Evolutionary conservation across 108 stramenopile species (phyloP), one percentile per base, ranked within the genome.

Genomic region (Pseudonitzschia multiseries): DNA sequence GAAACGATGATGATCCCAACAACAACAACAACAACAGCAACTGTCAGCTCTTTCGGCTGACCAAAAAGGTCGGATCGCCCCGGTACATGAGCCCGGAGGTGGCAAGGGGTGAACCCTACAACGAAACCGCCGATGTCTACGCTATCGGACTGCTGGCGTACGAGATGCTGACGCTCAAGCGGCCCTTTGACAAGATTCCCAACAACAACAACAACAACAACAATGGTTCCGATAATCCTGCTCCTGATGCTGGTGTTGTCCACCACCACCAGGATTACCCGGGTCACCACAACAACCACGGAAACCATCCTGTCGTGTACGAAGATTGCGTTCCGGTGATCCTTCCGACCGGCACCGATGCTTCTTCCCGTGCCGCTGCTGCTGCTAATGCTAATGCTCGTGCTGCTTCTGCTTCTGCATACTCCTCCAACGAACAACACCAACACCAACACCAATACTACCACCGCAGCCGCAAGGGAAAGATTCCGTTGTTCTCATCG

Each of bases 81-180:
- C 73, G 85, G 8, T 93, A 93, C 63, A 94, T 92, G 90, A 83
- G 89, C 9, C 91, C 90, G 2, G 91, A 92, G 74, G 87, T 87
- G 17, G 89, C 86, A 17, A 40, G 81, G 21, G 75, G 79, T 41
- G 53, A 76, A 43, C 83, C 83, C 31, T 90, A 90, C 68, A 89
- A 90, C 67, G 73, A 81, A 28, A 87, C 83, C 42, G 83, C 83
- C 0, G 91, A 93, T 68, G 89, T 93, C 18, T 93, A 85, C 72
- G 68, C 62, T 0, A 76, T 71, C 40, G 79, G 56, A 24, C 51
- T 79, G 29, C 66, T 94, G 22, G 27, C 73, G 28, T 89, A 86
- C 80, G 74, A 88, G 42, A 46, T 57, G 59, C 17, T 46, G 27
- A 61, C 9, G n/a, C 28, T 54, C 51, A 21, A 57, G 59, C 32